Evolutionary conservation across 148 eudicot species (phyloP), one percentile per base, ranked within the genome.

Genomic region (Camellia granthamiana): DNA sequence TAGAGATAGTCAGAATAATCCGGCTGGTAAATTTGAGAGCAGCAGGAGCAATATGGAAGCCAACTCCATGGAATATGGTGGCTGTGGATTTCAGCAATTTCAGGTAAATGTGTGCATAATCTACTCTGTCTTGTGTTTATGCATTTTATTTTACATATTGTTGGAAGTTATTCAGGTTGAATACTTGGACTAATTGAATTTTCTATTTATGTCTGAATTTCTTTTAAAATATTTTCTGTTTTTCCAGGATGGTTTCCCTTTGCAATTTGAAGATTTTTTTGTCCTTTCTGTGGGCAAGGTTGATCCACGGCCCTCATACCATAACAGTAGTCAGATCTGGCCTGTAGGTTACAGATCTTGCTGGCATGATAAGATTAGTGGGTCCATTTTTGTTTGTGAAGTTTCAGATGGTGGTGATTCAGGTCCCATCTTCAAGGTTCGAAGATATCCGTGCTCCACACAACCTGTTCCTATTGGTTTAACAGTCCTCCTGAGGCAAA

Each of bases 321-420:
- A 87, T 79, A 77, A 62, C 51, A 60, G 49, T 12, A 47, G 71
- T 69, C 88, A 87, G 71, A 85, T 89, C 67, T 87, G 88, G 84
- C 92, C 92, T 67, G 80, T 89, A 38, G 92, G 92, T 68, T 89
- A 87, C 82, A 84, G 63, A 77, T 87, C 85, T 68, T 76, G 78
- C 85, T 87, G 92, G 92, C 92, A 89, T 77, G 92, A 89, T 67
- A 84, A 78, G 74, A 77, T 89, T 43, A 89, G 87, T 16, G 92
- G 92, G 74, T 89, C 92, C 42, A 21, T 87, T 23, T 89, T 89
- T 84, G 70, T 84, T 43, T 87, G 83, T 77, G 88, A 87, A n/a
- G 83, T 89, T 78, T 74, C 77, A 62, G 88, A 89, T 54, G 90
- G 88, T 65, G 92, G 92, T 80, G 88, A 82, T 81, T 2, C 49